Evolutionary conservation across 2,329 filamentous ascomycete species (phyloP).

Genomic region (Exophiala dermatitidis): DNA sequence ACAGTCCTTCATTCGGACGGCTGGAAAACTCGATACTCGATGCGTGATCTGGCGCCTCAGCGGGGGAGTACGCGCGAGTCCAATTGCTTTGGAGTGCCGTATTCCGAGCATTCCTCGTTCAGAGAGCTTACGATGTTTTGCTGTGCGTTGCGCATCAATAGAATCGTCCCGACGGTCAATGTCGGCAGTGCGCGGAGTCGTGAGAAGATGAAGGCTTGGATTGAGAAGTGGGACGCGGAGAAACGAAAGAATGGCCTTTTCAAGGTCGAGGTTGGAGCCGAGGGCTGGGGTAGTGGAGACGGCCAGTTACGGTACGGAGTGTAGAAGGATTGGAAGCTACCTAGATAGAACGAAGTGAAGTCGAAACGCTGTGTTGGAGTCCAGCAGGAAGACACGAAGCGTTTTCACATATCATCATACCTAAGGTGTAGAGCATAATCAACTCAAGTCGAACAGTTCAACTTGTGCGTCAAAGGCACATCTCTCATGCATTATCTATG

Average conservation of each 20-base stretch:
- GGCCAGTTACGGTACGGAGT: constrained; percentile 24
- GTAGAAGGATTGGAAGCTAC: not conserved
- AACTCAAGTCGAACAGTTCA: too few species aligned
- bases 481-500: too few species aligned
- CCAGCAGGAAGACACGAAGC: too few species aligned
- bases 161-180: constrained; percentile 90
- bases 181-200: constrained; percentile 57
- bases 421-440: too few species aligned
- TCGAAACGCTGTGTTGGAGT: too few species aligned
- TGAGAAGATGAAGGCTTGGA: constrained; percentile 61
- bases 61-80: constrained; percentile 75
- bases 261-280: constrained; percentile 32
- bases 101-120: constrained; percentile 93
- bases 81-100: constrained; percentile 88
- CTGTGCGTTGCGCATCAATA: constrained; percentile 77
- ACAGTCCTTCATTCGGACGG: constrained; percentile 58
- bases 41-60: constrained; percentile 68
- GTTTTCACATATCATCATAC: too few species aligned
- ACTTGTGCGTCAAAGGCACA: too few species aligned
- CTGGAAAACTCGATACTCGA: constrained; percentile 70
- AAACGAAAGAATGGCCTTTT: constrained; percentile 58
- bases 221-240: constrained; percentile 56
- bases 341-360: not conserved
- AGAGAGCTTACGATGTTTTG: constrained; percentile 90
- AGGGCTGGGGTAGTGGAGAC: constrained; percentile 27